Base-by-base conservation (phyloP, 352 stramenopile species). In the Globisporangium ultimum region DNA sequence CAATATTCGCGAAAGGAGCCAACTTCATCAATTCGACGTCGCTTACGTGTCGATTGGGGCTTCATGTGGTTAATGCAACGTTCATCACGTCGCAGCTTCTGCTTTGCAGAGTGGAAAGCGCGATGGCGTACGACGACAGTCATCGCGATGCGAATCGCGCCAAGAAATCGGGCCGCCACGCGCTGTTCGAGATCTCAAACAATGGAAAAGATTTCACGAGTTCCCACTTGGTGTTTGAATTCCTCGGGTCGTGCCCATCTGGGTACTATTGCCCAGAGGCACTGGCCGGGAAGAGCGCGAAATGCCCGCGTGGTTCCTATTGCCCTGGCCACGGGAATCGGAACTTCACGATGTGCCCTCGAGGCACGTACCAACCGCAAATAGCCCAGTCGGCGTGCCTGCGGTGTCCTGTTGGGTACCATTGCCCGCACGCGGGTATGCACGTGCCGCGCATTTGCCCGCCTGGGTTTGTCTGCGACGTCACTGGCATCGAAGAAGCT, bases 261-360 rank as follows among this genome's bases (percentile, higher is more conserved):
- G 94, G 94, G 0, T 70, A 71, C 15, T 99, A 96, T 61, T 99
- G 96, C 58, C 87, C 80, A 0, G 61, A 75, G 18, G 81, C 84
- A 42, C 59, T 87, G 0, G 61, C 72, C 5, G 74, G 70, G 4
- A 59, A 68, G 1, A 72, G 65, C 43, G 46, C 91, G 13, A 60
- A 60, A 14, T 96, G 88, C 71, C 88, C 88, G 11, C 66, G 76
- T 12, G 90, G 90, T 0, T 67, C 86, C 2, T 97, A 78, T 56
- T 97, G 89, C 61, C 70, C 87, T 42, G 87, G 85, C 11, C 58
- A 76, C 5, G 77, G 79, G 4, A 96, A 96, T 52, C 62, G 53
- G 6, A 98, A 98, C 60, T 98, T 98, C 53, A 98, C 96, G 3
- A 62, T 97, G 43, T 99, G 97, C 74, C 83, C 88, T 32, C 73